Evolutionary conservation across 495 filamentous ascomycete species (phyloP), one percentile per base, ranked within the genome.

Genomic region (Daldinia bambusicola): DNA sequence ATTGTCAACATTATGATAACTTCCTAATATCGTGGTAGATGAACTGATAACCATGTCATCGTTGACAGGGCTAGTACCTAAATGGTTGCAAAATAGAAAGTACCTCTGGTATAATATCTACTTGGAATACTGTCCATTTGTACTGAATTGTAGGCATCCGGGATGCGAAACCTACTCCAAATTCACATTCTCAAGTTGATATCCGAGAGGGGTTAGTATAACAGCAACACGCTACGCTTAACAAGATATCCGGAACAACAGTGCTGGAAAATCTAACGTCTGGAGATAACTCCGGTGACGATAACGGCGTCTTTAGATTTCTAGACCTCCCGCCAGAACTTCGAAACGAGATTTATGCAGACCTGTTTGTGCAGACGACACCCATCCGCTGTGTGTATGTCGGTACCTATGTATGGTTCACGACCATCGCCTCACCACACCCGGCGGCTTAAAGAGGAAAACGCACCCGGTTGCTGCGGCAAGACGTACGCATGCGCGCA

Each of bases 261-360:
- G 6, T 12, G 0, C 31, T 31, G 31, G 41, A 51, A 6, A 4
- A 20, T 34, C 16, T 5, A 34, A 32, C 38, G 5, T 8, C 40
- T 20, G 51, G 55, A 4, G 34, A 59, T 4, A 18, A 10, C 4
- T 37, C 53, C 13, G 12, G 31, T 26, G 14, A 36, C 8, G 38
- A 18, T 9, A 12, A 8, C 12, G n/a, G 18, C 43, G 2, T 20
- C 9, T 61, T 70, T 41, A 45, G 56, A 34, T 56, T 66, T 22
- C 22, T 70, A 14, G 61, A 70, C 56, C 38, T 65, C 9, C 67
- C 61, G 6, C 50, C 51, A 6, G 61, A 70, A 30, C 51, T 70
- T n/a, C 61, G 67, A 34, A 65, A 70, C 9, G 67, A 65, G 38
- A 30, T 66, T 7, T 61, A 70, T 40, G 41, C 31, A 0, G 22